phyloP scores from a whole-genome alignment of 768 basidiomycete species.

The Trametes cubensis region DNA sequence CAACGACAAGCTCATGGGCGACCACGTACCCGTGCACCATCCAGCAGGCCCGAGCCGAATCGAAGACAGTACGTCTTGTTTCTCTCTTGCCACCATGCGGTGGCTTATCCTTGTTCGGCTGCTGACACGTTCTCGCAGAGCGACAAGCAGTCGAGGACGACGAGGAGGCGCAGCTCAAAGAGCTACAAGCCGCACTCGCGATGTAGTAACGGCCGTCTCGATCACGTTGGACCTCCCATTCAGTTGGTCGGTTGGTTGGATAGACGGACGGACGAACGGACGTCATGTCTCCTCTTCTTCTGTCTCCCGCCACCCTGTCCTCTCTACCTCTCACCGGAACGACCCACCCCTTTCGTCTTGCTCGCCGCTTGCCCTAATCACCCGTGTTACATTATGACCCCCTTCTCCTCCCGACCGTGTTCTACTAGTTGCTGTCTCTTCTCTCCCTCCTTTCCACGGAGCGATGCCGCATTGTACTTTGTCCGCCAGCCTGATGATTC shows the following conservation, averaged over 20 bases:
- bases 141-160: slow-evolving; percentile 75
- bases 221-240: background rate
- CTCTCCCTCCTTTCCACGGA: slow-evolving; percentile 3
- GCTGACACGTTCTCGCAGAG: slow-evolving; percentile 23
- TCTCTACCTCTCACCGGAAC: too few species aligned
- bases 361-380: slow-evolving; percentile 19
- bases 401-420: slow-evolving; percentile 22
- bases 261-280: background rate
- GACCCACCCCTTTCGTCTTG: background rate
- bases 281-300: background rate
- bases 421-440: slow-evolving; percentile 29
- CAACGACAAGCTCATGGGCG: slow-evolving; percentile 82
- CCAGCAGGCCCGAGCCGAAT: slow-evolving; percentile 60
- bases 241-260: background rate
- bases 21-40: slow-evolving; percentile 85
- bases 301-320: background rate
- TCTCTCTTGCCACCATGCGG: too few species aligned
- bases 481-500: slow-evolving; percentile 17
- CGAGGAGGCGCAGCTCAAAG: slow-evolving; percentile 86
- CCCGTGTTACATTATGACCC: slow-evolving; percentile 30
- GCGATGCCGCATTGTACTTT: slow-evolving; percentile 25
- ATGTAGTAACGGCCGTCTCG: slow-evolving; percentile 49
- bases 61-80: slow-evolving; percentile 58
- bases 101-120: background rate
- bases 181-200: slow-evolving; percentile 85